Percentiles rank a stretch among this genome's conserved stretches.
Conservation (phyloP, 73 alveolate genomes). For the Paramecium primaurelia region DNA sequence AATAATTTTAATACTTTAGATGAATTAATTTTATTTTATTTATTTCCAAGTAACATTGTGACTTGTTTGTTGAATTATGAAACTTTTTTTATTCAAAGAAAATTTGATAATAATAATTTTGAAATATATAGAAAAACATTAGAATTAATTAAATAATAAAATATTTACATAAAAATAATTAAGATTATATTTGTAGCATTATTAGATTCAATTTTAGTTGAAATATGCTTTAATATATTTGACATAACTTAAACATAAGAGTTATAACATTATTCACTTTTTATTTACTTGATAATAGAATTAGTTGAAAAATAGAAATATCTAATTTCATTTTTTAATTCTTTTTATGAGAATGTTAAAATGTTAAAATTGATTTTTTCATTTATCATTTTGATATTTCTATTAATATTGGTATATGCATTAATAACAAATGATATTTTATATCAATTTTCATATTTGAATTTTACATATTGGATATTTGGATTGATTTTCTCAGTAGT, state of each 20-base stretch:
- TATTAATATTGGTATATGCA: neutral
- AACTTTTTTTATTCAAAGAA: neutral
- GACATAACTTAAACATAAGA: neutral
- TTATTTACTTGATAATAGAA: neutral
- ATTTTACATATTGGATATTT: neutral
- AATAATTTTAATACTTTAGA: neutral
- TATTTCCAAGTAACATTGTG: neutral
- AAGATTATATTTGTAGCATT: neutral
- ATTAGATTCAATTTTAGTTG: neutral
- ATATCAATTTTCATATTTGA: neutral
- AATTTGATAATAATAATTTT: neutral
- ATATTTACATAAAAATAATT: neutral
- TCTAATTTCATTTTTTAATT: neutral
- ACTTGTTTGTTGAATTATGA: neutral
- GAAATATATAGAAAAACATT: neutral
- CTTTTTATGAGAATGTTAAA: neutral
- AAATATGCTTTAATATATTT: neutral
- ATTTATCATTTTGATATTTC: neutral
- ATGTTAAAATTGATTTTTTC: neutral
- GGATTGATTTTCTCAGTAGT: neutral
- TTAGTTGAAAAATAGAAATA: neutral
- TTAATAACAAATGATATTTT: neutral
- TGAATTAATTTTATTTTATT: neutral
- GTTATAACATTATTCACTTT: neutral
- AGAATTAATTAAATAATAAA: neutral